Base-by-base conservation (phyloP, 495 filamentous ascomycete species). In the Talaromyces proteolyticus region DNA sequence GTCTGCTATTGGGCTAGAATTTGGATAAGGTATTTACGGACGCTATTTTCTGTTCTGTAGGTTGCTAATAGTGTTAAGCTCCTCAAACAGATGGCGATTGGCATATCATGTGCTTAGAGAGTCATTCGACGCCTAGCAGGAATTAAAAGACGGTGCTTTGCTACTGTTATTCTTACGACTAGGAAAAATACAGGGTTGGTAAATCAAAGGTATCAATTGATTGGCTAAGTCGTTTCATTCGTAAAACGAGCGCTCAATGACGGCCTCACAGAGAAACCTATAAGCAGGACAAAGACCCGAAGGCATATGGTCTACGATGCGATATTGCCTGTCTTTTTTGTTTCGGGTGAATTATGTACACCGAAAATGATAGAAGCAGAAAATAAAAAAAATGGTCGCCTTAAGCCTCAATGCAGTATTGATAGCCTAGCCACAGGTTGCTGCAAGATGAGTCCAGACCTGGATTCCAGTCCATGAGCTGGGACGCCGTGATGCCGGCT, bases 381-480 rank as follows among this genome's bases (percentile, higher is more conserved):
- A 34, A 34, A 10, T 29, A 14, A 34, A 39, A 49, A 20, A 11
- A 14, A 24, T n/a, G 18, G 38, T 16, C 7, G n/a, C 38, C 39
- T 19, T 45, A 47, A 21, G 52, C 53, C 50, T 60, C 38, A 24
- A 69, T 54, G 56, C 69, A 72, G 46, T 68, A 67, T 50, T 63
- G 54, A 57, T 72, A 72, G 49, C 64, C 69, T 42, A 62, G 56
- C 66, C 68, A 70, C 44, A 74, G 58, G 44, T 67, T 67, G 0
- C 53, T 40, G 49, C 71, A 73, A n/a, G 48, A 47, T 7, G 46
- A 24, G 11, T 70, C 59, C 20, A 76, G 57, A 40, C 63, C 68
- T 0, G 67, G 55, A 54, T 78, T 78, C 62, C 62, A 71, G 47
- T 41, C 29, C 24, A 55, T 53, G 50, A 74, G 54, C 7, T 68